Base-by-base conservation (phyloP, 192 early-diverging fungal species). In the Kickxella alabastrina region DNA sequence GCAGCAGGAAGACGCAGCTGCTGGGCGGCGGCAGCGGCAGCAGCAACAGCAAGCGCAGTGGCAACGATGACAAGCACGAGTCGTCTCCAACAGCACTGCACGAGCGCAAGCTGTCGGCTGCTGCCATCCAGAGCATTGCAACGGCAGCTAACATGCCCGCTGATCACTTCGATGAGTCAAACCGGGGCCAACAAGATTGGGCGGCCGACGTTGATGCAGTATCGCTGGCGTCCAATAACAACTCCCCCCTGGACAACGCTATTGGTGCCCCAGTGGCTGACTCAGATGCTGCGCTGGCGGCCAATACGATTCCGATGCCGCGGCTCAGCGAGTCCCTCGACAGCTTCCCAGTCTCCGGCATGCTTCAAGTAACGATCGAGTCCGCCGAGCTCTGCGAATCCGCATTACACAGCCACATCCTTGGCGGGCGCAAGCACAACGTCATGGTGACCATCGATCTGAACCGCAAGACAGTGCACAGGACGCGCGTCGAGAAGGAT, bases 401-500 rank as follows among this genome's bases (percentile, higher is more conserved):
- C 18, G 27, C 44, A 43, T 17, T 40, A 10, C 17, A 14, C 21
- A 43, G 44, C 6, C 56, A 43, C 43, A n/a, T n/a, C n/a, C n/a
- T n/a, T n/a, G n/a, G n/a, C n/a, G n/a, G n/a, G n/a, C n/a, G n/a
- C n/a, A 61, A 58, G 57, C 69, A 59, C 50, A 75, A 75, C 45
- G 23, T 75, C 43, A 13, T 68, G 28, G 71, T 68, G 29, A 23
- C 32, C 2, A 49, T 64, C 6, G 56, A 59, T 38, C 40, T 75
- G 51, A 75, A 75, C 71, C 56, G 64, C 59, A 63, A 64, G 53
- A 60, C 65, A n/a, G 21, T 75, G 51, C 60, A 67, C 60, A 75
- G 68, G 57, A 75, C 71, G 34, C 64, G 40, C 3, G 65, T 62
- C 14, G 59, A 75, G 38, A 75, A 75, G 60, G 71, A 75, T 14